Percentiles rank a stretch among this genome's conserved stretches.
These are phyloP conservation scores for Cryomyces antarcticus DNA, from an alignment of 495 filamentous ascomycete species.

Conservation along the genomic window DNA sequence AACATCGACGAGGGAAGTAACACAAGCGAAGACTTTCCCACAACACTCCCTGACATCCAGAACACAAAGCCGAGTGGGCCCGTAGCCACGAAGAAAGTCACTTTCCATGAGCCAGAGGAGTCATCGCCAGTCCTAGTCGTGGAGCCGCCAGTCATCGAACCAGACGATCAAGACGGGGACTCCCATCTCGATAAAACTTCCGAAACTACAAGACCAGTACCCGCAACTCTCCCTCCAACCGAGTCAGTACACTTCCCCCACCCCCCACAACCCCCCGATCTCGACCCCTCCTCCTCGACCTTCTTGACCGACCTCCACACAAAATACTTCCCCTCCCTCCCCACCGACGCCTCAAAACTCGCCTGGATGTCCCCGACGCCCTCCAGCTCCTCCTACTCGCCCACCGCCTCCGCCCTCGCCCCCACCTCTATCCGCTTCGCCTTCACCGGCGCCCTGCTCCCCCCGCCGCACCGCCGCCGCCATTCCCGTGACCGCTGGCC, in stretches of 20 bases:
- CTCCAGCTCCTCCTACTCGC: constrained; percentile 47
- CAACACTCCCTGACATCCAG: not conserved
- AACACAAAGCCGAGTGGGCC: not conserved
- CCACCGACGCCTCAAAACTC: constrained; percentile 64
- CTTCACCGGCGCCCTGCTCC: constrained; percentile 56
- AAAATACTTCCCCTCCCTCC: constrained; percentile 80
- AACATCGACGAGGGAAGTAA: constrained; percentile 44
- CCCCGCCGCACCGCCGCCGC: constrained; percentile 49
- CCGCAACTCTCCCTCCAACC: constrained; percentile 1
- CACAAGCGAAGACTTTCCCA: not conserved
- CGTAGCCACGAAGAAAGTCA: constrained; percentile 8
- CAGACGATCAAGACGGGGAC: not conserved
- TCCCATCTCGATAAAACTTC: not conserved
- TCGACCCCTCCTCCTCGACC: constrained; percentile 62
- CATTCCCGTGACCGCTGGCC: constrained; percentile 51
- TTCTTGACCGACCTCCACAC: constrained; percentile 70
- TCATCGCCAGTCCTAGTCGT: not conserved
- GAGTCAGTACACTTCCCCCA: constrained; percentile 8
- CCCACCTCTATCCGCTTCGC: constrained; percentile 71
- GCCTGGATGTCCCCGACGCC: constrained; percentile 71
- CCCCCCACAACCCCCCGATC: constrained; percentile 15
- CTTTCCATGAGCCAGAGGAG: constrained; percentile 4
- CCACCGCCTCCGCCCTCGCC: constrained; percentile 44
- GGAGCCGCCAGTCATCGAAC: too few relatives aligned
- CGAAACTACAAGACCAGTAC: not conserved